phyloP scores from a whole-genome alignment of 2,329 filamentous ascomycete species.

The Bretziella fagacearum region DNA sequence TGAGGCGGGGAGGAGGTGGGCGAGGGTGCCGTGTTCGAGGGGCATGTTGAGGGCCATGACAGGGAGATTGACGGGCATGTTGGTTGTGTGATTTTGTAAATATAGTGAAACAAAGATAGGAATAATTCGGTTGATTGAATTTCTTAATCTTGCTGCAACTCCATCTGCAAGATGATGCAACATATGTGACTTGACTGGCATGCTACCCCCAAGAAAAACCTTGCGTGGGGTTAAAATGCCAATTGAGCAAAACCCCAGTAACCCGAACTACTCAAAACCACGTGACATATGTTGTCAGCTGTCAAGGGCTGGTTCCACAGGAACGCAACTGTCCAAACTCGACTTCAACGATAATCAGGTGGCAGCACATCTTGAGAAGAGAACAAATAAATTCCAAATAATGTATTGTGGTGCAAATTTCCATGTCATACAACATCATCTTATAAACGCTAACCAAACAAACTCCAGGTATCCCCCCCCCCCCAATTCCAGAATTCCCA shows the following conservation, averaged over 20 bases:
- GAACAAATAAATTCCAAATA: too few species aligned
- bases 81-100: neutral
- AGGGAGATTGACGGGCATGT: slow-evolving; percentile 12
- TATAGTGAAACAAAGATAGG: neutral
- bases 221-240: neutral
- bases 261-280: neutral
- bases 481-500: too few species aligned
- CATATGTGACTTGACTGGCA: neutral
- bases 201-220: too few species aligned
- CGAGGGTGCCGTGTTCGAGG: slow-evolving; percentile 27
- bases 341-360: neutral
- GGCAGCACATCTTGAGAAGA: neutral
- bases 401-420: too few species aligned
- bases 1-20: slow-evolving; percentile 63
- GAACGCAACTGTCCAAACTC: neutral
- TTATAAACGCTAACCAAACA: too few species aligned
- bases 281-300: neutral
- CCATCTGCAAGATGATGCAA: neutral
- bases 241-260: neutral
- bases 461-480: too few species aligned
- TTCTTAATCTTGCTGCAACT: neutral
- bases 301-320: neutral
- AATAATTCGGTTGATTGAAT: neutral
- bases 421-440: too few species aligned
- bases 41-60: slow-evolving; percentile 13